A percentile compares a stretch with the other conserved stretches of the same genome.
Conservation (phyloP, 768 basidiomycete species). For the Omphalotus guepiniiformis region DNA sequence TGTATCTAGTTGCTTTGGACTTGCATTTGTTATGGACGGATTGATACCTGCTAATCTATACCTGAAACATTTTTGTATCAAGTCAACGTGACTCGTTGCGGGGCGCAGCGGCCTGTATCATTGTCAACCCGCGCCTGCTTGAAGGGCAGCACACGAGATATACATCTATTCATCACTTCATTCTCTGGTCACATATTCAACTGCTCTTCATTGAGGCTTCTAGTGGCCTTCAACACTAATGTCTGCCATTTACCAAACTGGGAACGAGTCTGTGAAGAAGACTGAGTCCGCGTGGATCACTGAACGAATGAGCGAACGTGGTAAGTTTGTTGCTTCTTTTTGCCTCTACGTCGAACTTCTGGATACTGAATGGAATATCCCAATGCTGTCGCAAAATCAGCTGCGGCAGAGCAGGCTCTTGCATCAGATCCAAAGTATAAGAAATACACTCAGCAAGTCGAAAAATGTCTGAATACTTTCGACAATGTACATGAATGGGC, state of each 20-base stretch:
- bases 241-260: too few relatives aligned
- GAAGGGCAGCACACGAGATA: too few relatives aligned
- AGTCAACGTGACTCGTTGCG: too few relatives aligned
- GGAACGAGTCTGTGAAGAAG: conserved; percentile 31
- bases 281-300: conserved; percentile 35
- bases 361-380: conserved; percentile 8
- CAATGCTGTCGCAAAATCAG: conserved; percentile 22
- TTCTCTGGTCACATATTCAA: too few relatives aligned
- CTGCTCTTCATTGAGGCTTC: too few relatives aligned
- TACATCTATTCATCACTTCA: too few relatives aligned
- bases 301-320: conserved; percentile 45
- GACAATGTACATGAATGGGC: conserved; percentile 99
- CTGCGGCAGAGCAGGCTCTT: conserved; percentile 49
- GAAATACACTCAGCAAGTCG: conserved; percentile 90
- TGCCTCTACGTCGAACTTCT: conserved; percentile 1
- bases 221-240: too few relatives aligned
- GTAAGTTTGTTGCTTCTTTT: conserved; percentile 28
- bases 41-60: too few relatives aligned
- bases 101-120: too few relatives aligned
- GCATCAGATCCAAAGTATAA: conserved; percentile 89
- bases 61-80: too few relatives aligned
- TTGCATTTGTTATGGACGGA: too few relatives aligned
- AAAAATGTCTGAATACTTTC: conserved; percentile 88
- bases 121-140: too few relatives aligned
- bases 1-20: not conserved